These are phyloP conservation scores for Parachaetomium inaequale DNA, from an alignment of 495 filamentous ascomycete genomes.

Conservation along the genomic window DNA sequence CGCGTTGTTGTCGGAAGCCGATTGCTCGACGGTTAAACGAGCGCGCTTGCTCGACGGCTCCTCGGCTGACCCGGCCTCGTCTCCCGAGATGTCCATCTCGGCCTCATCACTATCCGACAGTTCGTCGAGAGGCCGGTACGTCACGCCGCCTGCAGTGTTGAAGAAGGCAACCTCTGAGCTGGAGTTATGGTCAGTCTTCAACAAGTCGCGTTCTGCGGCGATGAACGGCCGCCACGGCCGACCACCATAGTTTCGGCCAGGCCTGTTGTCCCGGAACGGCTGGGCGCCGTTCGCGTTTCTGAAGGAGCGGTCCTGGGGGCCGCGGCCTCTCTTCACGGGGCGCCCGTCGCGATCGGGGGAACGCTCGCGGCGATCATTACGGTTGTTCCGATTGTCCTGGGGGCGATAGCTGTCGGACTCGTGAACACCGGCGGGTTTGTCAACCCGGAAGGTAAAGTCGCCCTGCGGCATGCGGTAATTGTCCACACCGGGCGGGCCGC, in stretches of 20 bases:
- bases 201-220: conserved; percentile 40
- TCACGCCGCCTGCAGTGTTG: conserved; percentile 36
- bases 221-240: conserved; percentile 24
- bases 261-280: not conserved
- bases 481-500: conserved; percentile 10
- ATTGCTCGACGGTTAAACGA: conserved; percentile 33
- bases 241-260: not conserved
- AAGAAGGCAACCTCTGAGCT: conserved; percentile 36
- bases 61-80: conserved; percentile 51
- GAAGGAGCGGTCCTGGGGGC: conserved; percentile 16
- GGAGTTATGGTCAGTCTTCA: conserved; percentile 34
- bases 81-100: conserved; percentile 58
- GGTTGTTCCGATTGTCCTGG: conserved; percentile 9
- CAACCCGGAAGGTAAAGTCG: conserved; percentile 46
- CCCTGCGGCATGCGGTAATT: conserved; percentile 38
- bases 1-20: conserved; percentile 40
- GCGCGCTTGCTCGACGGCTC: conserved; percentile 50
- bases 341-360: conserved; percentile 1
- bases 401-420: conserved; percentile 27
- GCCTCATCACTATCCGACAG: conserved; percentile 72
- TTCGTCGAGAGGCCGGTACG: conserved; percentile 51
- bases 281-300: not conserved
- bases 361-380: conserved; percentile 2
- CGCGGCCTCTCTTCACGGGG: conserved; percentile 14
- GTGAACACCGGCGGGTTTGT: conserved; percentile 39